Percentiles rank a stretch among this genome's conserved stretches.
Conservation (phyloP, 2,329 filamentous ascomycete genomes). For the Penicillium sp. region DNA sequence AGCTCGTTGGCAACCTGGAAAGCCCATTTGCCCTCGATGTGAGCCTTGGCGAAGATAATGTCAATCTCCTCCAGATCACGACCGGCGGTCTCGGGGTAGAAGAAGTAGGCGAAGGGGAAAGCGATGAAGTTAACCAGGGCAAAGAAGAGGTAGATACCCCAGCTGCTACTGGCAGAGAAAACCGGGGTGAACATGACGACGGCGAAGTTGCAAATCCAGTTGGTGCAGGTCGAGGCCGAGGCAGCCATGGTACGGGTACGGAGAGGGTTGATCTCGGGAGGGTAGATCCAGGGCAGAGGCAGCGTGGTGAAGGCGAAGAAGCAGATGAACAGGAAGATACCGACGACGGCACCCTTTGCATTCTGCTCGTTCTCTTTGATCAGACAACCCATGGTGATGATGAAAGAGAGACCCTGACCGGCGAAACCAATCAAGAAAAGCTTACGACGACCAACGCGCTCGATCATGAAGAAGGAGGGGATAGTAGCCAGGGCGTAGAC, state of each 20-base stretch:
- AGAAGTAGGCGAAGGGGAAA: conserved; percentile 52
- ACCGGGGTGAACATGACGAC: conserved; percentile 50
- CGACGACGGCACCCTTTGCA: conserved; percentile 49
- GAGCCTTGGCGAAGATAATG: conserved; percentile 10
- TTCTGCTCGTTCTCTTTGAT: conserved; percentile 21
- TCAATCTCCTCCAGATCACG: conserved; percentile 39
- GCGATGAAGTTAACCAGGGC: conserved; percentile 40
- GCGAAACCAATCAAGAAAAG: conserved; percentile 8
- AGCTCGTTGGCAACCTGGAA: conserved; percentile 26
- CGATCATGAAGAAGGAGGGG: conserved; percentile 11
- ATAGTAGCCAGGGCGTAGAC: conserved; percentile 29
- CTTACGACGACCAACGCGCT: conserved; percentile 9
- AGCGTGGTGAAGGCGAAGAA: conserved; percentile 61
- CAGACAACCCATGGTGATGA: conserved; percentile 37
- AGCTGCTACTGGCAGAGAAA: conserved; percentile 32
- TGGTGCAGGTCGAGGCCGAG: conserved; percentile 51
- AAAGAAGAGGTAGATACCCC: conserved; percentile 46
- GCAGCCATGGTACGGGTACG: conserved; percentile 55
- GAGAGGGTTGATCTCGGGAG: conserved; percentile 48
- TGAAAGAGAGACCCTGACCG: conserved; percentile 33
- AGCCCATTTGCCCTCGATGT: conserved; percentile 27
- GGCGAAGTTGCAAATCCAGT: conserved; percentile 57
- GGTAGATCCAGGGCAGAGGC: conserved; percentile 11
- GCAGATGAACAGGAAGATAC: conserved; percentile 66
- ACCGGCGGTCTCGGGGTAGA: conserved; percentile 50